Percentiles rank a stretch among this genome's conserved stretches.
Evolutionary conservation across 2,329 filamentous ascomycete species (phyloP).

Genomic region (Stachybotrys chlorohalonatus): DNA sequence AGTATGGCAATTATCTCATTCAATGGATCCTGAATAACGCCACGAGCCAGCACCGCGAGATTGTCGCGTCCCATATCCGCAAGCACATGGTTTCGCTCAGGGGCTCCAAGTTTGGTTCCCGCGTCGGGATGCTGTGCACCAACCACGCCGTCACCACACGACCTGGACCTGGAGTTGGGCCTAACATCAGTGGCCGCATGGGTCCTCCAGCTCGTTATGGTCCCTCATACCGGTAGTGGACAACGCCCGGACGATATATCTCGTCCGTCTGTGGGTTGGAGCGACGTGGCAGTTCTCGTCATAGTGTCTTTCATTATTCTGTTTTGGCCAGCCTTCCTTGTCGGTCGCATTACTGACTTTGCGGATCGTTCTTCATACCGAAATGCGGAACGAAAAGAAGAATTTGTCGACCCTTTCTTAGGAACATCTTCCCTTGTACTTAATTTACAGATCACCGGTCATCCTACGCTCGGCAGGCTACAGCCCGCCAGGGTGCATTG

Average conservation of each 20-base stretch:
- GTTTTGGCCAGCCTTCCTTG: background rate
- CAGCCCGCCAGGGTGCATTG: conserved; percentile 43
- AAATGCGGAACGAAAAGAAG: conserved; percentile 27
- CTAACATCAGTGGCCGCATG: conserved; percentile 50
- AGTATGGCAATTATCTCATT: conserved; percentile 97
- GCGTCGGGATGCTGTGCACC: conserved; percentile 97
- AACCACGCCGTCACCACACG: conserved; percentile 86
- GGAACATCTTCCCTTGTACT: conserved; percentile 41
- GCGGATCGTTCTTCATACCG: conserved; percentile 20
- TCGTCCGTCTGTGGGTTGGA: background rate
- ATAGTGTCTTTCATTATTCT: background rate
- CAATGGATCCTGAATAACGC: conserved; percentile 94
- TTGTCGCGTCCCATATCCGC: conserved; percentile 87
- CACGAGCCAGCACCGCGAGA: conserved; percentile 77
- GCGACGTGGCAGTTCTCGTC: conserved; percentile 1
- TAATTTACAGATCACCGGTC: conserved; percentile 46
- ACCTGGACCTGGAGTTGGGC: conserved; percentile 72
- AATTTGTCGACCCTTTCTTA: conserved; percentile 37
- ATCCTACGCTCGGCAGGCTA: conserved; percentile 46
- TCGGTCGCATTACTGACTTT: conserved; percentile 1
- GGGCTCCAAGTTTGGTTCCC: conserved; percentile 95
- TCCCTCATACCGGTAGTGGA: conserved; percentile 44
- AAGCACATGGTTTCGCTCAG: conserved; percentile 99
- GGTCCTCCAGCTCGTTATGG: conserved; percentile 50
- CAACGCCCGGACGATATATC: background rate